Percentiles rank a stretch among this genome's conserved stretches.
Evolutionary conservation across 2,329 filamentous ascomycete genomes (phyloP).

Genomic region (Colletotrichum orbiculare): DNA sequence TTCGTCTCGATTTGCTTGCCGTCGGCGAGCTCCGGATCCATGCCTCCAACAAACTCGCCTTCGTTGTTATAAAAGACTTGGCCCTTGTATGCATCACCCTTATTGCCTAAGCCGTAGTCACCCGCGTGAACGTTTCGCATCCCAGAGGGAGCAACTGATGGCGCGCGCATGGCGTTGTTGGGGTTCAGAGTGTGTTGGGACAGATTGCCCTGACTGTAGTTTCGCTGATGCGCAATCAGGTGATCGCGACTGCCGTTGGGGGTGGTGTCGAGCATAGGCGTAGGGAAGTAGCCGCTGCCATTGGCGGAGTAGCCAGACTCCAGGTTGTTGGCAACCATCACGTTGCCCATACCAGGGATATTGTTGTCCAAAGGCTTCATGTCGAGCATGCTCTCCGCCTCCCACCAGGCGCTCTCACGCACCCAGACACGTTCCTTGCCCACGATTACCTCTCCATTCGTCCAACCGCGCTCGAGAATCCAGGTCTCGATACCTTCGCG

Average conservation of each 20-base stretch:
- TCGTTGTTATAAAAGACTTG: conserved; percentile 80
- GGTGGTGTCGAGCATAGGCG: conserved; percentile 68
- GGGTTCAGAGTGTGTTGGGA: conserved; percentile 64
- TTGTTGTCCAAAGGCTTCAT: conserved; percentile 73
- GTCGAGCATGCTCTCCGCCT: conserved; percentile 95
- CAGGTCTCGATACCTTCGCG: conserved; percentile 94
- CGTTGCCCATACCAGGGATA: conserved; percentile 43
- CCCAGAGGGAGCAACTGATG: conserved; percentile 71
- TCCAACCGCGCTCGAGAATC: conserved; percentile 96
- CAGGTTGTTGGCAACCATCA: conserved; percentile 64
- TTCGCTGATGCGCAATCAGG: conserved; percentile 69
- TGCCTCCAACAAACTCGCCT: conserved; percentile 72
- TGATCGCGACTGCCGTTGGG: conserved; percentile 79
- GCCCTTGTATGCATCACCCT: conserved; percentile 82
- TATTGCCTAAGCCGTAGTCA: conserved; percentile 89
- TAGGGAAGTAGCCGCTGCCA: conserved; percentile 77
- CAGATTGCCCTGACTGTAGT: conserved; percentile 65
- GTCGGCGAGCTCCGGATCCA: conserved; percentile 83
- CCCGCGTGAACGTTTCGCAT: conserved; percentile 68
- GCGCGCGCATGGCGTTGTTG: conserved; percentile 55
- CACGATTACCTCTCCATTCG: conserved; percentile 94
- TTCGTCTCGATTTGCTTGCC: conserved; percentile 81
- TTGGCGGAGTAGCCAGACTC: conserved; percentile 79
- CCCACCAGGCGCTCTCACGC: conserved; percentile 95
- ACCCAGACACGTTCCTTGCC: conserved; percentile 96